Base-by-base conservation (phyloP, 768 basidiomycete genomes). In the Tulasnella sp. region DNA sequence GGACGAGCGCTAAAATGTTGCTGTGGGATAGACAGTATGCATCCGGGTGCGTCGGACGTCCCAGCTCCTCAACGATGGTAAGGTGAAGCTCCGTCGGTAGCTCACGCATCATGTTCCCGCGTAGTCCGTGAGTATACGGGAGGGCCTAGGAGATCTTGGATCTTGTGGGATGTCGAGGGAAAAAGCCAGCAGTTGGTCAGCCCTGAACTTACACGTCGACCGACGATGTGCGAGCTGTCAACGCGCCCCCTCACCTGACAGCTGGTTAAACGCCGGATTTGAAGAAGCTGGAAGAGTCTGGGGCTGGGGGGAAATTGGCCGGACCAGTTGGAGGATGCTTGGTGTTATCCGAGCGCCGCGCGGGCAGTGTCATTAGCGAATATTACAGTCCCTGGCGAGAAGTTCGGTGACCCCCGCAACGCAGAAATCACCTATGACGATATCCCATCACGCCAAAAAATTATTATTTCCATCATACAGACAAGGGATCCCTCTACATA, bases 1-100 rank as follows among this genome's bases (percentile, higher is more conserved):
- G 39, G 26, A 16, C 74, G 44, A 75, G 51, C 51, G 74, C 48
- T 39, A 39, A 39, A 26, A 39, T 5, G 55, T 75, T 13, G 44
- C 74, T 73, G 16, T 73, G 71, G 46, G 71, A 29, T 29, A 61
- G 44, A 23, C 44, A 9, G 48, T 51, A 75, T 13, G 74, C 44
- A 29, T 48, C 37, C 40, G 44, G 74, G 55, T 75, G 39, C n/a
- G 74, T 40, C 74, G 74, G 74, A 37, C 37, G 74, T 13, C 74
- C 74, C 51, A 75, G 46, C 55, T 48, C 74, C 48, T 75, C 51
- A 39, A 75, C 51, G 74, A 75, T 75, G 37, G 39, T 39, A 39
- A 75, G 29, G 11, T 46, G 37, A 23, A 75, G 32, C 55, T 75
- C 74, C 40, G 42, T 40, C 74, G 74, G 74, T 37, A 75, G 74